Conservation (phyloP, 208 protist genomes). For the Polymyxa betae region DNA sequence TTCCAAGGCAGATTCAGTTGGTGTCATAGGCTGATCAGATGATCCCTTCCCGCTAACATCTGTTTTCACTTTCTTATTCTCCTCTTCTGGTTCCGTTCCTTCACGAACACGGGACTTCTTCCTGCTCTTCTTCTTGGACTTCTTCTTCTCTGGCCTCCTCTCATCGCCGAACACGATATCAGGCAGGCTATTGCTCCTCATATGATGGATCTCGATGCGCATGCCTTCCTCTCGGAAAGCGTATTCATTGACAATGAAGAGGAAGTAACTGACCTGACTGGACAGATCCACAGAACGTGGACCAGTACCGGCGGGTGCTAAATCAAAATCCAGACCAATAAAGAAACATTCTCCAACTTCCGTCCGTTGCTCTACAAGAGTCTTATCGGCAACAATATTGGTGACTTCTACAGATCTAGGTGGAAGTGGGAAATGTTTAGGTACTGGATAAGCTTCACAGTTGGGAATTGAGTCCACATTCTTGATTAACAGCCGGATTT, state of each 20-base stretch:
- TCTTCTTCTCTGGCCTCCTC: not conserved
- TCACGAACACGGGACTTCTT: slow-evolving; percentile 24
- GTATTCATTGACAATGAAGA: slow-evolving; percentile 34
- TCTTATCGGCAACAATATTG: not conserved
- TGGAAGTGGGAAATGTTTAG: slow-evolving; percentile 6
- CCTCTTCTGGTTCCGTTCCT: not conserved
- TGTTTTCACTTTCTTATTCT: slow-evolving; percentile 5
- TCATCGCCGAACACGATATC: slow-evolving; percentile 45
- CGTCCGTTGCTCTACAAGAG: not conserved
- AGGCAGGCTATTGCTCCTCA: slow-evolving; percentile 24
- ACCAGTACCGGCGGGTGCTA: not conserved
- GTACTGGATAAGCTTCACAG: slow-evolving; percentile 12
- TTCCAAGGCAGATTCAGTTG: slow-evolving; percentile 37
- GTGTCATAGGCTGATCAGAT: not conserved
- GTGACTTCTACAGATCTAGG: not conserved
- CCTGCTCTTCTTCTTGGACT: slow-evolving; percentile 10
- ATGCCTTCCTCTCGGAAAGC: slow-evolving; percentile 40
- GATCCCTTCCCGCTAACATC: not conserved
- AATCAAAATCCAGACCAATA: slow-evolving; percentile 3
- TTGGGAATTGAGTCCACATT: slow-evolving; percentile 12
- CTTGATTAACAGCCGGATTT: not conserved
- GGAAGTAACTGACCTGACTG: slow-evolving; percentile 10
- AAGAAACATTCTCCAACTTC: slow-evolving; percentile 12
- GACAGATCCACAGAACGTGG: slow-evolving; percentile 17
- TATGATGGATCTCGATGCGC: slow-evolving; percentile 40